Evolutionary conservation across 371 early-diverging fungal genomes (phyloP).

Genomic region (Mucor piriformis): DNA sequence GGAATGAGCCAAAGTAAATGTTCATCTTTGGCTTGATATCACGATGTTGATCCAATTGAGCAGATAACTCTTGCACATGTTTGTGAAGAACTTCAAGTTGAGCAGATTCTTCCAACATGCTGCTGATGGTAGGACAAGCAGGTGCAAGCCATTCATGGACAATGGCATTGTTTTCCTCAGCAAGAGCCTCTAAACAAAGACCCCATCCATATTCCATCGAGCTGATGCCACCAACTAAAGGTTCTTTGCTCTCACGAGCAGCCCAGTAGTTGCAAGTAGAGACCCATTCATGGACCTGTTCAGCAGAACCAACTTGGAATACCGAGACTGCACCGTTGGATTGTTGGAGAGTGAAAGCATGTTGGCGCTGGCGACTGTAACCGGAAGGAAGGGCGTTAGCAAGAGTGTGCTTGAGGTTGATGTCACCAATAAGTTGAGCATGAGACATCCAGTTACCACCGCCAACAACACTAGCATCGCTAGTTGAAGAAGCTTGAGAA

Average conservation of each 20-base stretch:
- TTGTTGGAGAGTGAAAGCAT: slow-evolving; percentile 84
- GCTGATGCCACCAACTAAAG: slow-evolving; percentile 80
- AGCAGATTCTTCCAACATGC: slow-evolving; percentile 35
- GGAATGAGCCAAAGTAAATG: slow-evolving; percentile 46
- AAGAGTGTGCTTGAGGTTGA: slow-evolving; percentile 78
- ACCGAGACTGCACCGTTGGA: slow-evolving; percentile 80
- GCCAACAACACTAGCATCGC: not conserved
- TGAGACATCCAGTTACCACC: slow-evolving; percentile 17
- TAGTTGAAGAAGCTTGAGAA: slow-evolving; percentile 3
- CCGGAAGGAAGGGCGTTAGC: slow-evolving; percentile 82
- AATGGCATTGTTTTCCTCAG: not conserved
- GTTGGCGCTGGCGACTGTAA: slow-evolving; percentile 73
- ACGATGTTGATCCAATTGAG: slow-evolving; percentile 43
- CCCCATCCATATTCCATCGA: slow-evolving; percentile 95
- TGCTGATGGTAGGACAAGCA: slow-evolving; percentile 36
- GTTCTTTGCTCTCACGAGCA: slow-evolving; percentile 85
- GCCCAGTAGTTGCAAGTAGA: slow-evolving; percentile 92
- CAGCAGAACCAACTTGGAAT: slow-evolving; percentile 75
- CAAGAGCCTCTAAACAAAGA: slow-evolving; percentile 36
- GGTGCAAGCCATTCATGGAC: slow-evolving; percentile 46
- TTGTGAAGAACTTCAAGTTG: slow-evolving; percentile 38
- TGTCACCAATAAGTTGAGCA: slow-evolving; percentile 51
- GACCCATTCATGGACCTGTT: slow-evolving; percentile 83
- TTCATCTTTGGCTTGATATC: slow-evolving; percentile 49
- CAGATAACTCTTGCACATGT: slow-evolving; percentile 36